Evolutionary conservation across 305 asterid genomes (phyloP).

Genomic region (Rubia tinctorum): DNA sequence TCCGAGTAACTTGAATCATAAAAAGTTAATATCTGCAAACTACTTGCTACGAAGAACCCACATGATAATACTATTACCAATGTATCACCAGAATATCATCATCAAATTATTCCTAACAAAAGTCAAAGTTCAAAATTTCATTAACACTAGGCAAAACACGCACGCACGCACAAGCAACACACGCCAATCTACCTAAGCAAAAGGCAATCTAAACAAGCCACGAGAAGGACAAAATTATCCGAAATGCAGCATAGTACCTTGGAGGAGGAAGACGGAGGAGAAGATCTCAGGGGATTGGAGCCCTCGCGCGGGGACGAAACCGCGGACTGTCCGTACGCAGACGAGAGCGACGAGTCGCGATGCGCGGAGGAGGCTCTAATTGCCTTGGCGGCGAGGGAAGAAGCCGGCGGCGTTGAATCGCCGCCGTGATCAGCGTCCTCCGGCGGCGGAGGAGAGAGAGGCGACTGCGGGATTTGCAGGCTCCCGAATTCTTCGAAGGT

Average conservation of each 20-base stretch:
- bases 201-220: neutral
- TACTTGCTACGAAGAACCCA: neutral
- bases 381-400: constrained; percentile 93
- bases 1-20: neutral
- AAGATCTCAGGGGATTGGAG: constrained; percentile 29
- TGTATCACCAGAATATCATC: too few relatives aligned
- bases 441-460: constrained; percentile 34
- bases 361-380: constrained; percentile 91
- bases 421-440: constrained; percentile 31
- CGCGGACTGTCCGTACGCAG: constrained; percentile 86
- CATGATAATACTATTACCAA: neutral
- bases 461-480: neutral
- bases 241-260: constrained; percentile 33
- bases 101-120: too few relatives aligned
- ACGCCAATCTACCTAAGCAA: neutral
- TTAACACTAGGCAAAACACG: neutral
- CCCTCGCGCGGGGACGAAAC: constrained; percentile 65
- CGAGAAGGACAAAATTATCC: neutral
- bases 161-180: too few relatives aligned
- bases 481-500: constrained; percentile 15
- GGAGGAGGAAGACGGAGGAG: constrained; percentile 43
- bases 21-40: too few relatives aligned
- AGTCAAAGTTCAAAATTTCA: neutral
- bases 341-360: constrained; percentile 85
- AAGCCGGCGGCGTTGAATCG: constrained; percentile 63